phyloP scores from a whole-genome alignment of 257 asterid genomes.

The Cordia subcordata region DNA sequence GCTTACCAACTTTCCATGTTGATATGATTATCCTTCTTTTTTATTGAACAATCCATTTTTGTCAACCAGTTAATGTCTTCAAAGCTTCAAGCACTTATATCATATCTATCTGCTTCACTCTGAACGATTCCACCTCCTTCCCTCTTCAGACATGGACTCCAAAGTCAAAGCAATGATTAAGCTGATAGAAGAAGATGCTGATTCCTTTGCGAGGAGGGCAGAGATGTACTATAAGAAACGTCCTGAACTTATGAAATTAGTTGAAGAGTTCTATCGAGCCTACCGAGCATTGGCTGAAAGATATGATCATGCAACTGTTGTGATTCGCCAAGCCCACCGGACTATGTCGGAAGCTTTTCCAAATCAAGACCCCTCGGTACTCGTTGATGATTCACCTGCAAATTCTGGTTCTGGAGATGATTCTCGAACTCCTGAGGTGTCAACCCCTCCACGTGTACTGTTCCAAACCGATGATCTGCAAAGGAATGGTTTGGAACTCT shows the following conservation, averaged over 20 bases:
- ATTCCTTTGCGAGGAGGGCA: conserved; percentile 97
- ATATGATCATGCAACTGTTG: conserved; percentile 97
- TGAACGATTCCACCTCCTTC: background rate
- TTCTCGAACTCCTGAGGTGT: conserved; percentile 46
- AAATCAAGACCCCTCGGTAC: conserved; percentile 54
- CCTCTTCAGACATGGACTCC: conserved; percentile 71
- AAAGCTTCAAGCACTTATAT: background rate
- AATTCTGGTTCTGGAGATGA: conserved; percentile 44
- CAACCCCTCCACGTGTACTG: conserved; percentile 33
- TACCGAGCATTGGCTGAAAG: conserved; percentile 97
- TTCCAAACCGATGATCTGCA: conserved; percentile 26
- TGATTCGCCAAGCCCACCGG: conserved; percentile 86
- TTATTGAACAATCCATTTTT: too few species aligned
- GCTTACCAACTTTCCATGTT: too few species aligned
- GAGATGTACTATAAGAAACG: conserved; percentile 99
- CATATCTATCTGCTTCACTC: background rate
- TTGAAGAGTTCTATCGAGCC: conserved; percentile 89
- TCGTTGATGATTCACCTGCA: conserved; percentile 61
- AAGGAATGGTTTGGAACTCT: conserved; percentile 13
- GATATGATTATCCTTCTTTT: too few species aligned
- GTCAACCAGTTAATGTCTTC: background rate
- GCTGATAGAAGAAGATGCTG: conserved; percentile 95
- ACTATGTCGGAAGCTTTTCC: conserved; percentile 93
- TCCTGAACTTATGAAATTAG: conserved; percentile 94
- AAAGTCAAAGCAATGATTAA: conserved; percentile 93